Conservation (phyloP, 75 land plant genomes). For the Adiantum capillusveneris region DNA sequence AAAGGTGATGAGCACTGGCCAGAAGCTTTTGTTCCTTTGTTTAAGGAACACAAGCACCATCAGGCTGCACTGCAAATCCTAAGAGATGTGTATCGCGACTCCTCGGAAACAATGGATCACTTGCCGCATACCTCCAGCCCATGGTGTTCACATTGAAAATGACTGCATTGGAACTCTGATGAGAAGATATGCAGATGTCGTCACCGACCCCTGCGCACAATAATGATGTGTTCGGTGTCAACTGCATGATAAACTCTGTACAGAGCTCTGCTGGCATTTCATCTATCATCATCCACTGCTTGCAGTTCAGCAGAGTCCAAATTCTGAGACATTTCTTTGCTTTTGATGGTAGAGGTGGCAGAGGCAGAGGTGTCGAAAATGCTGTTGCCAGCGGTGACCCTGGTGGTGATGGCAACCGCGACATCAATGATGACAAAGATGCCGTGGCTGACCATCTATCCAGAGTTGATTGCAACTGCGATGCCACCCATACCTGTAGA, state of each 20-base stretch:
- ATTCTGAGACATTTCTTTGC: not conserved
- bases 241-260: conserved; percentile 2
- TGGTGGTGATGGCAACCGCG: not conserved
- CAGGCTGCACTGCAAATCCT: conserved; percentile 6
- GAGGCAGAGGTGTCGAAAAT: no score
- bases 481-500: no score
- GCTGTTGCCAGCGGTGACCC: not conserved
- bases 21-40: no score
- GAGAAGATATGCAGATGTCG: conserved; percentile 14
- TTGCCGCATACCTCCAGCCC: conserved; percentile 20
- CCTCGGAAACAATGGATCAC: conserved; percentile 21
- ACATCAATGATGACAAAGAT: no score
- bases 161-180: conserved; percentile 9
- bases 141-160: conserved; percentile 6
- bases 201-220: conserved; percentile 20
- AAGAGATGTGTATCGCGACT: conserved; percentile 18
- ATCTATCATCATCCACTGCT: conserved; percentile 1
- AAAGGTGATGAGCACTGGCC: no score
- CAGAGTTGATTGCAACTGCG: no score
- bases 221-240: conserved; percentile 13
- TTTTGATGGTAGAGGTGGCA: no score
- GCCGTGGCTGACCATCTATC: no score
- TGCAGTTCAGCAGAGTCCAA: not conserved
- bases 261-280: conserved; percentile 15
- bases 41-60: not conserved